phyloP scores from a whole-genome alignment of 2,329 filamentous ascomycete species.

The Colletotrichum sp. region DNA sequence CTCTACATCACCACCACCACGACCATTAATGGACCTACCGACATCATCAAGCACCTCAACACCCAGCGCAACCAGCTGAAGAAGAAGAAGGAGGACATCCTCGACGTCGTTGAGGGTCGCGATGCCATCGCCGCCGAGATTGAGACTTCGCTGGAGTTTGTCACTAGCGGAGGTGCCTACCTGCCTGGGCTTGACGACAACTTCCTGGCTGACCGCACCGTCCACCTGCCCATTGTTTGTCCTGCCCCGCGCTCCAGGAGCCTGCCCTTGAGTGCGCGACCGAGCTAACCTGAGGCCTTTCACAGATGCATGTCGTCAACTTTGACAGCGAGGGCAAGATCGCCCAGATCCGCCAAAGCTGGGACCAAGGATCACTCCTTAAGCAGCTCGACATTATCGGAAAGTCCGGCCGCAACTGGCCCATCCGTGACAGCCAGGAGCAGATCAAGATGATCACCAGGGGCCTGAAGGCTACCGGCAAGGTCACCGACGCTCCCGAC shows the following conservation, averaged over 20 bases:
- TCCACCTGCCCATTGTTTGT: constrained; percentile 81
- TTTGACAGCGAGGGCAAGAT: constrained; percentile 83
- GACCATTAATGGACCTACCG: constrained; percentile 70
- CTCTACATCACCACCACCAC: constrained; percentile 93
- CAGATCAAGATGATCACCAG: constrained; percentile 78
- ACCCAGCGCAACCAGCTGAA: constrained; percentile 75
- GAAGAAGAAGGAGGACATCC: constrained; percentile 80
- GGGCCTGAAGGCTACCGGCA: constrained; percentile 58
- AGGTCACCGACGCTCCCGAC: constrained; percentile 35
- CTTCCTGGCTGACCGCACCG: constrained; percentile 83
- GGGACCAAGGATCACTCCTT: constrained; percentile 93
- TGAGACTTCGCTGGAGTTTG: constrained; percentile 83
- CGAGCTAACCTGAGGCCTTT: not conserved
- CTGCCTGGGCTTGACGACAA: constrained; percentile 92
- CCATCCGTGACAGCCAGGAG: constrained; percentile 85
- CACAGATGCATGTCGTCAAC: constrained; percentile 83
- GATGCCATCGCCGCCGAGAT: constrained; percentile 77
- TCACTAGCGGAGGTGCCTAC: constrained; percentile 81
- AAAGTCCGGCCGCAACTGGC: constrained; percentile 89
- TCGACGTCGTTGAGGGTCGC: constrained; percentile 75
- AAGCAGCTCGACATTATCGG: constrained; percentile 96
- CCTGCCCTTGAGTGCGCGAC: not conserved
- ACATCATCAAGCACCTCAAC: constrained; percentile 83
- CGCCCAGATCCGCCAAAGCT: constrained; percentile 84
- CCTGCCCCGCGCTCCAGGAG: not conserved